phyloP scores from a whole-genome alignment of 108 stramenopile species.

The Cyclotella cryptica region DNA sequence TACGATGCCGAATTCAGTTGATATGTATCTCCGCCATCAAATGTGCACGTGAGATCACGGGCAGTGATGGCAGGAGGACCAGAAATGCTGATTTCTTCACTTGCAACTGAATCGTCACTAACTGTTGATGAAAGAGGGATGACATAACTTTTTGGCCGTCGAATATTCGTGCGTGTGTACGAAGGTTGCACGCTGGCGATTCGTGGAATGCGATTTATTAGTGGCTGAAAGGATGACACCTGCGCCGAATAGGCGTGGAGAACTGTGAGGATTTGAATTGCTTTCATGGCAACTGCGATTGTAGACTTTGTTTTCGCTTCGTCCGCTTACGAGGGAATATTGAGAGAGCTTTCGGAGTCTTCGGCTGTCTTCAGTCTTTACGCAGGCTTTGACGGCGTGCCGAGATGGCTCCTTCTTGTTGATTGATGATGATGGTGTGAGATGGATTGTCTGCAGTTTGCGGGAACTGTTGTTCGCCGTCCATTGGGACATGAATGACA shows the following conservation, averaged over 20 bases:
- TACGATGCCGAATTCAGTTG: slow-evolving; percentile 78
- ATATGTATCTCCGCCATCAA: slow-evolving; percentile 68
- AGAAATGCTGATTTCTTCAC: slow-evolving; percentile 7
- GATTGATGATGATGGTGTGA: no score
- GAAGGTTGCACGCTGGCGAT: not conserved
- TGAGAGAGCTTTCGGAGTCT: no score
- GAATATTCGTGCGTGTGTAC: not conserved
- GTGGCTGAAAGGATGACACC: not conserved
- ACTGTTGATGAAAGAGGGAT: not conserved
- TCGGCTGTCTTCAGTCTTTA: no score
- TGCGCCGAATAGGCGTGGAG: not conserved
- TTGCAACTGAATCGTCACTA: slow-evolving; percentile 3
- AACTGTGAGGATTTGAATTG: not conserved
- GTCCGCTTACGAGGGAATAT: no score
- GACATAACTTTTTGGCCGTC: not conserved
- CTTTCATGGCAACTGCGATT: not conserved
- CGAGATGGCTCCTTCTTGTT: no score
- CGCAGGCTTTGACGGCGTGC: no score
- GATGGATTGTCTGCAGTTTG: no score
- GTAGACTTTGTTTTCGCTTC: no score
- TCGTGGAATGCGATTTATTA: not conserved
- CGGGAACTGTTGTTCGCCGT: no score
- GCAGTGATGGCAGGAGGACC: slow-evolving; percentile 43
- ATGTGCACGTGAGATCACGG: slow-evolving; percentile 44
- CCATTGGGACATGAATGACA: no score